Evolutionary conservation across 1,284 basidiomycete species (phyloP).

Genomic region (Leccinum solheimii): DNA sequence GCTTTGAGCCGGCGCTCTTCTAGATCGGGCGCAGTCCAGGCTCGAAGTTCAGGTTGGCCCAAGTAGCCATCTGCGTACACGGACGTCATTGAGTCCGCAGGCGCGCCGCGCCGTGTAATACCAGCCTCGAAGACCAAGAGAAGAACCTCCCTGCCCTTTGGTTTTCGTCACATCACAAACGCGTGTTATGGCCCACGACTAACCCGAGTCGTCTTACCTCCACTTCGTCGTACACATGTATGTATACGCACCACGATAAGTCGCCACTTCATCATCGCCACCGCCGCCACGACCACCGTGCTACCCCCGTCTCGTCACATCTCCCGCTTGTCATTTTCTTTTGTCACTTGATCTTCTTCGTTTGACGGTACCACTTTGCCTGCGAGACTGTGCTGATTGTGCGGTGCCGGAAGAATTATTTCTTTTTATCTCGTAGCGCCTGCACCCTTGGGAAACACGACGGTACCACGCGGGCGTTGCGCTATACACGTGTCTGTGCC

Average conservation of each 20-base stretch:
- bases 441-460: background rate
- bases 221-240: background rate
- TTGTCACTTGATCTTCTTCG: background rate
- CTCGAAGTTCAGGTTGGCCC: background rate
- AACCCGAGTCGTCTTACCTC: background rate
- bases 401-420: conserved; percentile 4
- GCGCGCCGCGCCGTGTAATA: background rate
- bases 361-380: background rate
- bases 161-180: background rate
- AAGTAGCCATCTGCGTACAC: background rate
- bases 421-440: background rate
- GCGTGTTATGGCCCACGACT: background rate
- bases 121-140: background rate
- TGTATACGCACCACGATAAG: background rate
- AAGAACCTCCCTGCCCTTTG: background rate
- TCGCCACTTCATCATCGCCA: background rate
- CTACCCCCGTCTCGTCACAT: conserved; percentile 4
- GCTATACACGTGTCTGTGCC: conserved; percentile 1
- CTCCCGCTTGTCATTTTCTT: background rate
- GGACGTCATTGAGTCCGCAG: background rate
- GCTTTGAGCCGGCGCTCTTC: background rate
- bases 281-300: conserved; percentile 2
- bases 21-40: background rate
- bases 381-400: conserved; percentile 2
- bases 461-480: background rate